A percentile compares a stretch with the other conserved stretches of the same genome.
These are phyloP conservation scores for Stephanodiscus triporus DNA, from an alignment of 108 stramenopile species.

Conservation along the genomic window DNA sequence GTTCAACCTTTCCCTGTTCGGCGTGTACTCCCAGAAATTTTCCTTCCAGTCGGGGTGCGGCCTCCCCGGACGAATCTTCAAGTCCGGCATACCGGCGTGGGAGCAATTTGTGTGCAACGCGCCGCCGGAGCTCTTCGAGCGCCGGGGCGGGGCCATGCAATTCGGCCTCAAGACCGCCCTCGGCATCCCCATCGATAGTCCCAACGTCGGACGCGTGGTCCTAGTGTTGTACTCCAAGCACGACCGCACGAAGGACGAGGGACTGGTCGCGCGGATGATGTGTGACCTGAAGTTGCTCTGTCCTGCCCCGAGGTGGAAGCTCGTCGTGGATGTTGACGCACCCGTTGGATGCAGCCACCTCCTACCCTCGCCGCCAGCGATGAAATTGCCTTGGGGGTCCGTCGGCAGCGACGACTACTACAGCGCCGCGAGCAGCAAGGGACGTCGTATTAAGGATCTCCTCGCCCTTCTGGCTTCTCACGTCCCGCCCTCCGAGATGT, in stretches of 20 bases:
- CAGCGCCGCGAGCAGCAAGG: background rate
- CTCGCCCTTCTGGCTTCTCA: slow-evolving; percentile 58
- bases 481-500: slow-evolving; percentile 80
- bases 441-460: slow-evolving; percentile 54
- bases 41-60: slow-evolving; percentile 87
- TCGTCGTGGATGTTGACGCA: slow-evolving; percentile 74
- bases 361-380: background rate
- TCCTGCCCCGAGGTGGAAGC: slow-evolving; percentile 88
- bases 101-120: slow-evolving; percentile 79
- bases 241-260: slow-evolving; percentile 73
- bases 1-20: slow-evolving; percentile 76
- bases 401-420: slow-evolving; percentile 6
- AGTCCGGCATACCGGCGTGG: slow-evolving; percentile 69
- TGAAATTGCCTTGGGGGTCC: background rate
- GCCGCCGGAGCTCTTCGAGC: slow-evolving; percentile 73
- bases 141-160: slow-evolving; percentile 83
- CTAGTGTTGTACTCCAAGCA: slow-evolving; percentile 75
- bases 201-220: slow-evolving; percentile 86
- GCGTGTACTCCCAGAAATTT: slow-evolving; percentile 88
- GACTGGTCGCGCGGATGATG: slow-evolving; percentile 62
- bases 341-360: background rate
- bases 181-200: slow-evolving; percentile 82
- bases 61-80: slow-evolving; percentile 81
- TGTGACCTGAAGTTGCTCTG: slow-evolving; percentile 81
- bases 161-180: slow-evolving; percentile 89